Evolutionary conservation across 805 yeast species (phyloP).

Genomic region (Deakozyma indianensis): DNA sequence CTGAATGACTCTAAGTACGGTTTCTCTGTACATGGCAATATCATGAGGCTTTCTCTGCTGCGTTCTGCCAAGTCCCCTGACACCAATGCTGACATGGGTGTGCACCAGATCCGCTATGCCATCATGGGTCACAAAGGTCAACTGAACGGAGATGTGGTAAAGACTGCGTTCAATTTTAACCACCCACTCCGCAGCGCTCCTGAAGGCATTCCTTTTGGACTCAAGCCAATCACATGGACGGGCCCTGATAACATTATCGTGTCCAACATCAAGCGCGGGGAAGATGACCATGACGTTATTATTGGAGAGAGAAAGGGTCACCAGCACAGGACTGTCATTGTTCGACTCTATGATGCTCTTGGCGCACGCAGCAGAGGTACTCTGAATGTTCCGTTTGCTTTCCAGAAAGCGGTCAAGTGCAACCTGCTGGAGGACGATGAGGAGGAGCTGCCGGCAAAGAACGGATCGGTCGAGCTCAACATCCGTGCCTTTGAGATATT

Average conservation of each 20-base stretch:
- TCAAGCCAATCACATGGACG: conserved; percentile 7
- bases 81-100: conserved; percentile 87
- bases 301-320: conserved; percentile 29
- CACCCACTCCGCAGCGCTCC: conserved; percentile 24
- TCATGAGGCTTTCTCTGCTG: conserved; percentile 71
- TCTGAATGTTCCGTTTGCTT: conserved; percentile 33
- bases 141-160: conserved; percentile 49
- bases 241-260: conserved; percentile 46
- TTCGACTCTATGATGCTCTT: conserved; percentile 73
- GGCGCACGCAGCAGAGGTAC: conserved; percentile 61
- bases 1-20: conserved; percentile 84
- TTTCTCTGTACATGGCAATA: conserved; percentile 79
- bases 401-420: conserved; percentile 37
- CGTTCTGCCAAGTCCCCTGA: conserved; percentile 94
- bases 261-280: conserved; percentile 75
- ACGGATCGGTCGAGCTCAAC: background rate
- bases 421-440: conserved; percentile 27
- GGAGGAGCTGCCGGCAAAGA: background rate
- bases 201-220: background rate
- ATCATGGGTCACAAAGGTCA: conserved; percentile 69
- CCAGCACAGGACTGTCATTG: conserved; percentile 25
- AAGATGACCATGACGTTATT: conserved; percentile 44
- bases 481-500: background rate
- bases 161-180: conserved; percentile 70
- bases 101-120: conserved; percentile 71